Conservation (phyloP, 2,329 filamentous ascomycete species). For the Neofusicoccum umdonicola region DNA sequence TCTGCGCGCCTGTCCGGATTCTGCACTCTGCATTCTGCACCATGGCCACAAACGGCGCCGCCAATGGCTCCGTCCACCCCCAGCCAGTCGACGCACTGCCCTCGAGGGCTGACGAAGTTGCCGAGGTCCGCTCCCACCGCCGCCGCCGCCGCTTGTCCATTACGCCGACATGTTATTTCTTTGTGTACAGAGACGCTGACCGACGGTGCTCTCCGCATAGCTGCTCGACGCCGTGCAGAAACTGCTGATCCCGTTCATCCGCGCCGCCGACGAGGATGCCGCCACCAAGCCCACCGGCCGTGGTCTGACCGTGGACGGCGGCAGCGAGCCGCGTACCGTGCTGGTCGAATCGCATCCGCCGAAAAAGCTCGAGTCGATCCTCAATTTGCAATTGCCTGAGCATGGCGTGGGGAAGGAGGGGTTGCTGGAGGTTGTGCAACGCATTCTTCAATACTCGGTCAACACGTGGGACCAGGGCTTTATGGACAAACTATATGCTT, state of each 20-base stretch:
- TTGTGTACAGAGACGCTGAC: neutral
- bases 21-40: neutral
- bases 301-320: constrained; percentile 61
- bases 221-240: constrained; percentile 66
- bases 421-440: constrained; percentile 54
- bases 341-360: constrained; percentile 47
- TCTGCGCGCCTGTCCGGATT: neutral
- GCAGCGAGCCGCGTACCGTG: constrained; percentile 46
- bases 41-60: constrained; percentile 23
- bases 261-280: constrained; percentile 64
- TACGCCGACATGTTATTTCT: neutral
- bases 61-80: constrained; percentile 25
- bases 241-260: constrained; percentile 69
- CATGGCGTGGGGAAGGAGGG: constrained; percentile 42
- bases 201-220: constrained; percentile 40
- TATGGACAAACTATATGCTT: constrained; percentile 91
- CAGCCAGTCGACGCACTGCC: neutral
- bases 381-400: constrained; percentile 38
- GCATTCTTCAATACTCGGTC: constrained; percentile 79
- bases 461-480: constrained; percentile 99
- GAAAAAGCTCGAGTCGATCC: constrained; percentile 40
- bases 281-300: constrained; percentile 55
- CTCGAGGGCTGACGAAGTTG: constrained; percentile 35
- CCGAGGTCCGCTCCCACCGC: constrained; percentile 30
- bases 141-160: neutral